Evolutionary conservation across 208 protist species (phyloP).

Genomic region (Acanthamoeba lenticulata): DNA sequence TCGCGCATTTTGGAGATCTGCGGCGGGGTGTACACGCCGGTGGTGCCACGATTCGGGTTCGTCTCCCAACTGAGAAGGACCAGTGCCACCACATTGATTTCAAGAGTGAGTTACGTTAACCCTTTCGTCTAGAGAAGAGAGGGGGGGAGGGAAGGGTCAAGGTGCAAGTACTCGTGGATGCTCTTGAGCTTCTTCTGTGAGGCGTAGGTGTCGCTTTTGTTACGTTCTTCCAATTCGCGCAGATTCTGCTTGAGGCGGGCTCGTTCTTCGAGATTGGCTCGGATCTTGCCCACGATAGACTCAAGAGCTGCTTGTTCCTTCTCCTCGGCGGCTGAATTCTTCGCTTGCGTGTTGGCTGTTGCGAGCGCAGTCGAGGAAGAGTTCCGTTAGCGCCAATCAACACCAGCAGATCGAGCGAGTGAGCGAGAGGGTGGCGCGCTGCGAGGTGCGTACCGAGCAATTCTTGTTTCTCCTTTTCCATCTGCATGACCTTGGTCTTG

Average conservation of each 20-base stretch:
- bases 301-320: constrained; percentile 15
- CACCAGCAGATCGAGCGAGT: background rate
- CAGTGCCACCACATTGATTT: background rate
- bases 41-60: background rate
- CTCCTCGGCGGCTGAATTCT: constrained; percentile 16
- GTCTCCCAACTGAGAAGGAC: constrained; percentile 4
- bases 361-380: no score
- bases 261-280: constrained; percentile 34
- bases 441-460: constrained; percentile 9
- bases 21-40: constrained; percentile 31
- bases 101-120: background rate
- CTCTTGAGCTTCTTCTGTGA: constrained; percentile 30
- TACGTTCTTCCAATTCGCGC: background rate
- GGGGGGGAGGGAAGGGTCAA: background rate
- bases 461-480: constrained; percentile 34
- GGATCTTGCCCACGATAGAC: constrained; percentile 12
- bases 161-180: background rate
- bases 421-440: no score
- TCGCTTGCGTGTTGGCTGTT: background rate
- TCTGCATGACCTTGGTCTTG: constrained; percentile 40
- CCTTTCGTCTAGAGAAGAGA: no score
- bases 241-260: constrained; percentile 33
- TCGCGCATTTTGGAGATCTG: constrained; percentile 59
- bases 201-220: background rate
- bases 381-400: background rate